Evolutionary conservation across 768 basidiomycete genomes (phyloP), one percentile per base, ranked within the genome.

Genomic region (Boletus speciosus): DNA sequence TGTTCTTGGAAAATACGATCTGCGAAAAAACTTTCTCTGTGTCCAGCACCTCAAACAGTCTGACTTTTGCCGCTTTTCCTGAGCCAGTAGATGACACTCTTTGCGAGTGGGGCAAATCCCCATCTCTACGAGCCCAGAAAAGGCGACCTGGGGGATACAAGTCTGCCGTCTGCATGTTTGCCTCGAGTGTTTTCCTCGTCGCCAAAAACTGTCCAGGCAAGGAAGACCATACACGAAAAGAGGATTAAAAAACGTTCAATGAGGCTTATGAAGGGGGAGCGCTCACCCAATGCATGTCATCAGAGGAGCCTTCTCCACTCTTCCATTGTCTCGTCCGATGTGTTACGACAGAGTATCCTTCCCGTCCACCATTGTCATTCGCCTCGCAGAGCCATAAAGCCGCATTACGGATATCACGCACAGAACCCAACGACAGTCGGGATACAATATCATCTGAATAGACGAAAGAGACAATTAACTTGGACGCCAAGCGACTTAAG

Each of bases 401-500:
- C 1, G 85, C 88, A 43, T 87, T 83, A 41, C 80, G 81, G 19
- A 93, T 76, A 65, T 93, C 89, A 14, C 85, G 81, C 21, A 92
- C 80, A 36, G 87, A 82, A 9, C 90, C 90, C 3, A 93, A 73
- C 1, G 88, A 90, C 2, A 93, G 74, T 29, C 91, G 78, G 3
- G 88, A 82, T 23, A 93, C 86, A 55, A 90, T 77, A 58, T 93
- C 90, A 66, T 90, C 84, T 9, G 90, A 90, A 69, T 91, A 86
- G 0, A 90, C 83, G 57, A 93, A 85, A 5, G 89, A 90, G 9
- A 82, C 79, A 54, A 93, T 82, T 21, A 93, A 74, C 38, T 80
- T 77, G 39, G 79, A 75, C 1, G 85, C 78, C 23, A 88, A 76
- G 40, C 75, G 78, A 51, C 82, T 78, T 16, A 93, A 76, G 15